A percentile compares a stretch with the other conserved stretches of the same genome.
Conservation (phyloP, 116 monocot genomes). For the Papilionanthe hybrid region DNA sequence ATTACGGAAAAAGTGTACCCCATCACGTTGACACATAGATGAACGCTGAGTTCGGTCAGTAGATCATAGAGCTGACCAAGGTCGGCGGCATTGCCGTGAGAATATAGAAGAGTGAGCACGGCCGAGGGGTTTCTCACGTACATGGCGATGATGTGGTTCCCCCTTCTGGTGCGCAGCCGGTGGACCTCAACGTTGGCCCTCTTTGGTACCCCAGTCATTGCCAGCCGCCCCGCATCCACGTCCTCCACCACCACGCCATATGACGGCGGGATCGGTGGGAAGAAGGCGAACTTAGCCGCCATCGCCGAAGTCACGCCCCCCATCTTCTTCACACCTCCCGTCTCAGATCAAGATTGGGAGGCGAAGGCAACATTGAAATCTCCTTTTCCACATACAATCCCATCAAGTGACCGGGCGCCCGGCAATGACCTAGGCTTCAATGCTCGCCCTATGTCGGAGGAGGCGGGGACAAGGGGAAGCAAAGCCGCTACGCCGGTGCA, state of each 20-base stretch:
- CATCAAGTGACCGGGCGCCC: not conserved
- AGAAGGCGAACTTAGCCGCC: slow-evolving; percentile 31
- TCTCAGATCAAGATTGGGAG: slow-evolving; percentile 1
- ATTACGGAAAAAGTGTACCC: slow-evolving; percentile 1
- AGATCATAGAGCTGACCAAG: slow-evolving; percentile 25
- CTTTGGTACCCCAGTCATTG: slow-evolving; percentile 9
- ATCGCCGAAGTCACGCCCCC: slow-evolving; percentile 20
- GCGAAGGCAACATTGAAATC: not conserved
- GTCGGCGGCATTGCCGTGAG: slow-evolving; percentile 26
- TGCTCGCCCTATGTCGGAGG: not conserved
- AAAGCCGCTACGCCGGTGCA: not conserved
- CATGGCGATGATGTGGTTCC: slow-evolving; percentile 19
- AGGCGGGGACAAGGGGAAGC: not conserved
- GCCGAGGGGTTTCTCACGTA: slow-evolving; percentile 16
- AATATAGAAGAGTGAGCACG: slow-evolving; percentile 18
- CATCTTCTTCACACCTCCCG: slow-evolving; percentile 2
- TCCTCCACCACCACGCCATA: slow-evolving; percentile 8
- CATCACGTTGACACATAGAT: slow-evolving; percentile 25
- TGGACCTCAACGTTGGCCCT: slow-evolving; percentile 20
- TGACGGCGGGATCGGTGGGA: slow-evolving; percentile 22
- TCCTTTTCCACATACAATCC: slow-evolving; percentile 1
- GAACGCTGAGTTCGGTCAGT: slow-evolving; percentile 19
- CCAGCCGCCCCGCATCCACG: not conserved
- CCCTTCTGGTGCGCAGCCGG: slow-evolving; percentile 16
- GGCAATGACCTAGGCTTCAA: not conserved